Base-by-base conservation (phyloP, 805 yeast genomes). In the Aciculoconidium aculeatum region DNA sequence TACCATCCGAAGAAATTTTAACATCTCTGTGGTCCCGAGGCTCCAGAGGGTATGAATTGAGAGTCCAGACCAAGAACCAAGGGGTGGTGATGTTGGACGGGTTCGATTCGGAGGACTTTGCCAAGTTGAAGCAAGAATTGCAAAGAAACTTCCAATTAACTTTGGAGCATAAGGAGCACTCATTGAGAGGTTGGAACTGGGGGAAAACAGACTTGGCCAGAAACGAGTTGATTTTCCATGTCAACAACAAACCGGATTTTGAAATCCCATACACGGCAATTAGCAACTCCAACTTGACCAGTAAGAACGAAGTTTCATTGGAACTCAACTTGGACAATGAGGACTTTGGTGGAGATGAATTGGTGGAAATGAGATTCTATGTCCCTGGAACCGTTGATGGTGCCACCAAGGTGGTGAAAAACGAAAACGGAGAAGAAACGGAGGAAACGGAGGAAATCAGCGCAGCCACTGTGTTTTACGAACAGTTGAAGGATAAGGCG, bases 121-220 rank as follows among this genome's bases (percentile, higher is more conserved):
- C 77, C 36, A 69, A 80, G 36, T 64, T 92, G 48, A 90, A 88
- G 55, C 81, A 74, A 49, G 94, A 88, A 42, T 66, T 92, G 42
- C 87, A 82, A 49, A 68, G 87, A 42, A 73, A 81, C 47, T 85
- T 87, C 56, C 66, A 59, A 30, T 64, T 84, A 23, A 72, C 73
- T 32, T 67, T 92, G 35, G 97, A 92, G 45, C 80, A 72, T 39
- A 76, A 70, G 46, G 97, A 90, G 47, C 98, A 92, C 58, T 82
- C 96, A 4, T 64, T 92, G 41, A 75, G 96, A 61, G 99, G 99
- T 17, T 92, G 98, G 98, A 92, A 92, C 58, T 92, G 98, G 98
- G 99, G 99, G 31, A 77, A 80, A 40, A 70, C 90, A 10, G 95
- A 88, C 53, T 74, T 92, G 51, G 95, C 94, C 12, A 75, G 95